Conservation (phyloP, 2,329 filamentous ascomycete genomes). For the Colletotrichum sp. region DNA sequence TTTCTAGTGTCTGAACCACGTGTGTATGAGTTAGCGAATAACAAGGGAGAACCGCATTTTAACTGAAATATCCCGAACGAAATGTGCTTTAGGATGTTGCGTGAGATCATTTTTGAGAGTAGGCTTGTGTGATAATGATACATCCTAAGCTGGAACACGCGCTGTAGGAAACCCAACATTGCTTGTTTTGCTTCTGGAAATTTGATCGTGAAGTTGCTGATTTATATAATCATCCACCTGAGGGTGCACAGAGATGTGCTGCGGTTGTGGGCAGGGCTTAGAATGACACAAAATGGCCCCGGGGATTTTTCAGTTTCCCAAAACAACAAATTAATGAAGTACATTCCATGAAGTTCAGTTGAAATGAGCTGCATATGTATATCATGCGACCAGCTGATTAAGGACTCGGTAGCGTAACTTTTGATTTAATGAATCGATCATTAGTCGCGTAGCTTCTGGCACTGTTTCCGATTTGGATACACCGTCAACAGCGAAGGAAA, state of each 20-base stretch:
- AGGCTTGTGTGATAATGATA: no score
- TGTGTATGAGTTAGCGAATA: fast-evolving
- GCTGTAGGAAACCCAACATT: no score
- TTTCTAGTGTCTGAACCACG: background rate
- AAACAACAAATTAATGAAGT: no score
- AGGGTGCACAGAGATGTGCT: fast-evolving
- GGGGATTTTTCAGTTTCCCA: no score
- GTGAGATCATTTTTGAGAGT: no score
- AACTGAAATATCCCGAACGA: no score
- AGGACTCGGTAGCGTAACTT: background rate
- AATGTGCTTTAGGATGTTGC: no score
- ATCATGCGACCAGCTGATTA: no score
- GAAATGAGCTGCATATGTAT: background rate
- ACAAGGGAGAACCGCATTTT: no score
- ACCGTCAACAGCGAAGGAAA: background rate
- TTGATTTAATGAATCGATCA: fast-evolving
- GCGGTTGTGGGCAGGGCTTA: no score
- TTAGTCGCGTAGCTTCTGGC: fast-evolving
- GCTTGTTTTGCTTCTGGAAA: background rate
- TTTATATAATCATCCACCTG: background rate
- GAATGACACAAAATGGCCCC: fast-evolving
- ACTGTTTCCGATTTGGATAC: background rate
- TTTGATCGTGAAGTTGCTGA: fast-evolving
- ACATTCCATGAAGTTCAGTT: background rate
- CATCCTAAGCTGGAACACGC: no score